Base-by-base conservation (phyloP, 2,329 filamentous ascomycete genomes). In the Fonsecaea nubica region DNA sequence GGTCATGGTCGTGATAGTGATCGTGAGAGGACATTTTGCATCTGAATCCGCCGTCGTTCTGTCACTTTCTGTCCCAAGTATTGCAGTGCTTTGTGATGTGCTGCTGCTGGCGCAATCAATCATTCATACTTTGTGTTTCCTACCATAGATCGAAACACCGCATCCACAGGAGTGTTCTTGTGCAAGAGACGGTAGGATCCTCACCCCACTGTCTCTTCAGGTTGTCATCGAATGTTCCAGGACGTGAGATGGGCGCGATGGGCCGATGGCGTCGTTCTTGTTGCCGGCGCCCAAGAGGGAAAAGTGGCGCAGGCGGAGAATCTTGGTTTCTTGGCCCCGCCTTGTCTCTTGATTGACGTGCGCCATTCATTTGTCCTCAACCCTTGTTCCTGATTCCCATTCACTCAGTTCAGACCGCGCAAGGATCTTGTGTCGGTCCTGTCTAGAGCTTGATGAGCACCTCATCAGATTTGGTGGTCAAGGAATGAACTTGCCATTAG, bases 1-100 rank as follows among this genome's bases (percentile, higher is more conserved):
- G 70, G 50, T 79, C 76, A 59, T 80, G 76, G 69, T 50, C 38
- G 42, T 71, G 64, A 40, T 65, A 35, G 58, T 71, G 69, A 53
- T 65, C 53, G 48, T 69, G 64, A 25, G 67, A 66, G 35, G 67
- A 58, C 67, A 69, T 69, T 36, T 38, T 42, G 61, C 18, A 50
- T 25, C 4, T 50, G n/a, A 50, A 9, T 25, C 45, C 25, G 8
- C 18, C 8, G 45, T 61, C 21, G 56, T 32, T 58, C 54, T 25
- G n/a, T 9, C 18, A 25, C 42, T 21, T 8, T 25, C n/a, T n/a
- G n/a, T n/a, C n/a, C 18, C 8, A 25, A 42, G 40, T n/a, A n/a
- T 25, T 50, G 45, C 6, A 25, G 45, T 42, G 18, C 8, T 21
- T 50, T n/a, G 10, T 1, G 45, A 50, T 12, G 45, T 25, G 45